Evolutionary conservation across 371 early-diverging fungal species (phyloP), one percentile per base, ranked within the genome.

Genomic region (Syncephalastrum contaminatum): DNA sequence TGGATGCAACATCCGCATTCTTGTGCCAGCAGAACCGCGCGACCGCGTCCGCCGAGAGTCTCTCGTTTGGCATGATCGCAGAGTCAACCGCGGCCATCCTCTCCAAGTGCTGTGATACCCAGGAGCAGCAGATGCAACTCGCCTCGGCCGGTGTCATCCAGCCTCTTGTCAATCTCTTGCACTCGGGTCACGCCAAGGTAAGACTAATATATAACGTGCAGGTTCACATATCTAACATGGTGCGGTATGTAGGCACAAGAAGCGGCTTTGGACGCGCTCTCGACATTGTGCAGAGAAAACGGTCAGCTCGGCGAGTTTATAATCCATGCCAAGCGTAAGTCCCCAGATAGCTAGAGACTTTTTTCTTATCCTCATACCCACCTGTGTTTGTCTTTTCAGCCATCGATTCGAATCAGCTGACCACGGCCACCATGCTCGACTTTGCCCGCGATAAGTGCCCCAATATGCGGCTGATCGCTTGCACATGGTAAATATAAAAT

Each of bases 191-290:
- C 52, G 64, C 77, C 43, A 82, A 82, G 59, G 74, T 70, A 56
- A 43, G 13, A 21, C 3, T 7, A 3, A 4, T 13, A 2, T 19
- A 42, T 6, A 19, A n/a, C 18, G 25, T 24, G 13, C 45, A n/a
- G 4, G 10, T 12, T 10, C 10, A 0, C 2, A 2, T 30, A 30
- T 4, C 27, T 21, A 6, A 30, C 0, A 50, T 14, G 4, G 48
- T n/a, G n/a, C 25, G 25, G 25, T 25, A 25, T 49, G 58, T 54
- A 80, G 73, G 83, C 87, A 3, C 91, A 91, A 61, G 91, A 91
- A 61, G 87, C 93, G 4, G 88, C 90, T 3, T 65, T 93, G 54
- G 91, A 89, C 59, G 90, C 91, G 0, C 62, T 94, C 21, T 82
- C 87, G 0, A 79, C 82, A 1, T 60, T 94, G 21, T 81, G 83